Conservation (phyloP, 257 asterid species). For the Przewalskia tangutica region DNA sequence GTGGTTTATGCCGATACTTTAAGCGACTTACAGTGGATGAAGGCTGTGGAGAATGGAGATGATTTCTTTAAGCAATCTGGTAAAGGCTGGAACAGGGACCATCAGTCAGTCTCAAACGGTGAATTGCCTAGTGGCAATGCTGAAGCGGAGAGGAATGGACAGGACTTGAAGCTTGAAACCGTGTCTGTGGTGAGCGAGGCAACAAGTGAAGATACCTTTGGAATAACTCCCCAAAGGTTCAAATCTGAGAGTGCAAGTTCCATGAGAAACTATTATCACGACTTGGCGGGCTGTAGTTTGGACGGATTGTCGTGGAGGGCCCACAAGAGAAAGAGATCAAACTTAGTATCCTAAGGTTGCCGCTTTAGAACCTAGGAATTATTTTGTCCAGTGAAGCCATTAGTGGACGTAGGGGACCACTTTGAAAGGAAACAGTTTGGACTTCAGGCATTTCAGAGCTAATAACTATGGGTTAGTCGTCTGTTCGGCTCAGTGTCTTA, state of each 20-base stretch:
- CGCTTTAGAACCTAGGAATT: neutral
- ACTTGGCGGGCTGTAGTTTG: slow-evolving; percentile 23
- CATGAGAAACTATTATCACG: slow-evolving; percentile 24
- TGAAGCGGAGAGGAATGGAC: slow-evolving; percentile 26
- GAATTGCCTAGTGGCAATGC: slow-evolving; percentile 20
- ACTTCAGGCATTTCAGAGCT: neutral
- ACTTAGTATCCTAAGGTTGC: slow-evolving; percentile 30
- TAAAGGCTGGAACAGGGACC: slow-evolving; percentile 40
- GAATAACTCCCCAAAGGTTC: slow-evolving; percentile 28
- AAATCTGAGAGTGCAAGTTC: slow-evolving; percentile 46
- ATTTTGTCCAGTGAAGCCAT: neutral
- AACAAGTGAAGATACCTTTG: slow-evolving; percentile 38
- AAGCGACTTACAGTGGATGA: slow-evolving; percentile 58
- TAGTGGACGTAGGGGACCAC: neutral
- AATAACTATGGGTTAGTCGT: neutral
- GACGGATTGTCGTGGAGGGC: slow-evolving; percentile 68
- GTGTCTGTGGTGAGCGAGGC: slow-evolving; percentile 38
- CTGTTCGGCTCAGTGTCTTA: neutral
- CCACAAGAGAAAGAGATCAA: slow-evolving; percentile 74
- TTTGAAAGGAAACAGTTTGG: neutral
- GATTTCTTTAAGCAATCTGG: slow-evolving; percentile 30
- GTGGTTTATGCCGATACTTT: slow-evolving; percentile 61
- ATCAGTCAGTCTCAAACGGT: slow-evolving; percentile 12
- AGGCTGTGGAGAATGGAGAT: slow-evolving; percentile 62
- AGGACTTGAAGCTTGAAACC: slow-evolving; percentile 30